phyloP scores from a whole-genome alignment of 768 basidiomycete genomes.

The Pisolithus sp. region DNA sequence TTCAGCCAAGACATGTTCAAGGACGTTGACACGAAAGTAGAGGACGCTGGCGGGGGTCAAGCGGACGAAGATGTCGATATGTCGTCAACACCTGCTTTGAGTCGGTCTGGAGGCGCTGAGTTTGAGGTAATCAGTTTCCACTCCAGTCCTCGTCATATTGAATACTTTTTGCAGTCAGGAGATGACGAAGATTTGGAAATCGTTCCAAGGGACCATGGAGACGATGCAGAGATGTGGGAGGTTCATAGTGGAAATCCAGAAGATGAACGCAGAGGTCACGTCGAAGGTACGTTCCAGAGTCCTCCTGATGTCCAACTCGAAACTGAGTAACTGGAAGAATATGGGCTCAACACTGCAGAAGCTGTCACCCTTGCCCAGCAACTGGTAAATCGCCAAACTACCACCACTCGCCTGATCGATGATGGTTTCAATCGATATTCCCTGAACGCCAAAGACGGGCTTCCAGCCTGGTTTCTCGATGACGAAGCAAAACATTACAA shows the following conservation, averaged over 20 bases:
- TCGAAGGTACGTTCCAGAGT: slow-evolving; percentile 48
- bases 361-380: slow-evolving; percentile 88
- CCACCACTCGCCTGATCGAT: slow-evolving; percentile 83
- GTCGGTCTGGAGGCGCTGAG: slow-evolving; percentile 24
- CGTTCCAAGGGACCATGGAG: slow-evolving; percentile 53
- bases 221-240: slow-evolving; percentile 72
- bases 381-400: slow-evolving; percentile 85
- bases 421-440: slow-evolving; percentile 95
- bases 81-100: slow-evolving; percentile 25
- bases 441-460: slow-evolving; percentile 82
- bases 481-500: slow-evolving; percentile 93
- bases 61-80: slow-evolving; percentile 15
- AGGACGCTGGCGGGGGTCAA: slow-evolving; percentile 21
- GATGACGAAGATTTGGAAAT: slow-evolving; percentile 57
- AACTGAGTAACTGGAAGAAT: slow-evolving; percentile 40
- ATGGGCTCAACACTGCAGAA: slow-evolving; percentile 81
- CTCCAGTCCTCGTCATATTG: slow-evolving; percentile 3
- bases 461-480: slow-evolving; percentile 96
- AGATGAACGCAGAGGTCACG: slow-evolving; percentile 54
- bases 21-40: slow-evolving; percentile 34
- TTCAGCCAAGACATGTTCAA: slow-evolving; percentile 91
- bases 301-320: background rate
- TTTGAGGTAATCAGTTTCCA: slow-evolving; percentile 18
- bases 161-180: slow-evolving; percentile 13
- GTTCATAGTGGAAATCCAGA: slow-evolving; percentile 73